Percentiles rank a stretch among this genome's conserved stretches.
phyloP scores from a whole-genome alignment of 179 eudicot species.

The Silene coronaria region DNA sequence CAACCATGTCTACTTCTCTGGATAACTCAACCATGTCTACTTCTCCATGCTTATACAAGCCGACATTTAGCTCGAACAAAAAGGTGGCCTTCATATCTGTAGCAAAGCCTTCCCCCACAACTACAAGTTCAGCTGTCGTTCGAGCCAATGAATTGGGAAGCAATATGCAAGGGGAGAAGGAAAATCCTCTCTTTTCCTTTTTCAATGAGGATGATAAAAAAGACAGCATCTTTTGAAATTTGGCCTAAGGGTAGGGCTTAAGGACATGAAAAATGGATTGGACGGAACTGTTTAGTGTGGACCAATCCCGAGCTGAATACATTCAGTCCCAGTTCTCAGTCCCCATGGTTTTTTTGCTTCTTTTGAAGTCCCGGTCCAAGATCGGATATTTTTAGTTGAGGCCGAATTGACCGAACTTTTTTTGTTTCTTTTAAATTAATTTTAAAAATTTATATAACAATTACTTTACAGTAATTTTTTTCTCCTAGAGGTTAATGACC shows the following conservation, averaged over 20 bases:
- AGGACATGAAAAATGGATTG: too few species aligned
- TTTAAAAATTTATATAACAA: too few species aligned
- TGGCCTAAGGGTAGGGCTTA: not conserved
- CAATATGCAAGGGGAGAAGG: slow-evolving; percentile 22
- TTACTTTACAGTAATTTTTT: too few species aligned
- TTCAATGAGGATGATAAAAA: slow-evolving; percentile 34
- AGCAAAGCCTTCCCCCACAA: slow-evolving; percentile 33
- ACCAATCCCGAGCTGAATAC: too few species aligned
- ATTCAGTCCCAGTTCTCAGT: too few species aligned
- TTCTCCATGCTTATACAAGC: slow-evolving; percentile 19
- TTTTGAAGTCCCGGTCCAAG: too few species aligned
- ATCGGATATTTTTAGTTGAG: too few species aligned
- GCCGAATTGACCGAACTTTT: too few species aligned
- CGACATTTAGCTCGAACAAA: slow-evolving; percentile 19
- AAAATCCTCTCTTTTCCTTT: slow-evolving; percentile 42
- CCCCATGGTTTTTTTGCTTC: too few species aligned
- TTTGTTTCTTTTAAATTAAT: too few species aligned
- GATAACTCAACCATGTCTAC: slow-evolving; percentile 26
- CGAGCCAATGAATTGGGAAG: slow-evolving; percentile 21
- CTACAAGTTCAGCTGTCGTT: slow-evolving; percentile 9
- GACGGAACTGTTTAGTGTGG: too few species aligned
- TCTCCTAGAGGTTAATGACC: too few species aligned
- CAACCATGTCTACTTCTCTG: slow-evolving; percentile 21
- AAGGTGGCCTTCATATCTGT: slow-evolving; percentile 67
- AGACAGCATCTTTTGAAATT: slow-evolving; percentile 37